phyloP scores from a whole-genome alignment of 2,329 filamentous ascomycete species.

The Emergomyces africanus region DNA sequence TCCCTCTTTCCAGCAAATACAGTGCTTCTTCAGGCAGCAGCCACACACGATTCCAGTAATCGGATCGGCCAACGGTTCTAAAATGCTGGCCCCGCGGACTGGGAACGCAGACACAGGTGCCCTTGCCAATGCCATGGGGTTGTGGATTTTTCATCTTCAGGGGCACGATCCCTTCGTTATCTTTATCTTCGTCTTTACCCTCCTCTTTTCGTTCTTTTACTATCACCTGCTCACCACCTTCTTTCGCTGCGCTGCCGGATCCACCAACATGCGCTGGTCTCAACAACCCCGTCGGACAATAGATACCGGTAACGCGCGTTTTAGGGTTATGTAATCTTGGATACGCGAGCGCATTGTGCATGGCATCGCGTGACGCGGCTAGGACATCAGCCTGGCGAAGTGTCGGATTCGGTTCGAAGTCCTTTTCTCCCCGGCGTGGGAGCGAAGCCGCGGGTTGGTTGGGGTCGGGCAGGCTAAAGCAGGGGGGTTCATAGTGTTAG shows the following conservation, averaged over 20 bases:
- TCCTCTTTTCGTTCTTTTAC: background rate
- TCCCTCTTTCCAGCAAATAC: constrained; percentile 78
- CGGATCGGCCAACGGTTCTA: constrained; percentile 61
- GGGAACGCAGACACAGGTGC: constrained; percentile 50
- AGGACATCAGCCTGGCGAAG: constrained; percentile 65
- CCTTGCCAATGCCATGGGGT: constrained; percentile 15
- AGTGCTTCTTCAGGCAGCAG: constrained; percentile 83
- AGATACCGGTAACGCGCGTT: constrained; percentile 56
- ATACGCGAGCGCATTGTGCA: constrained; percentile 75
- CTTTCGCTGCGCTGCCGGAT: background rate
- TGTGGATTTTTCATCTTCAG: background rate
- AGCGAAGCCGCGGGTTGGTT: constrained; percentile 37
- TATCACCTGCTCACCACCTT: background rate
- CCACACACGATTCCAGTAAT: constrained; percentile 58
- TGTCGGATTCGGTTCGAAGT: constrained; percentile 90
- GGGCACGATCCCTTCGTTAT: background rate
- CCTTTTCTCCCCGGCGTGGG: constrained; percentile 88
- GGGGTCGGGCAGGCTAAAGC: constrained; percentile 18
- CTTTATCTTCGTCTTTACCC: constrained; percentile 10
- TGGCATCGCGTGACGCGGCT: constrained; percentile 68
- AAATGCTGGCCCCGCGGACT: constrained; percentile 60
- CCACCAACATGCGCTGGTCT: constrained; percentile 11
- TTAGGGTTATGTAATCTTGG: constrained; percentile 61
- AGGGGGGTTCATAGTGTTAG: background rate
- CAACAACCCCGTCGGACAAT: constrained; percentile 49